Percentiles rank a stretch among this genome's conserved stretches.
phyloP scores from a whole-genome alignment of 345 rosid species.

The Microcos paniculata region DNA sequence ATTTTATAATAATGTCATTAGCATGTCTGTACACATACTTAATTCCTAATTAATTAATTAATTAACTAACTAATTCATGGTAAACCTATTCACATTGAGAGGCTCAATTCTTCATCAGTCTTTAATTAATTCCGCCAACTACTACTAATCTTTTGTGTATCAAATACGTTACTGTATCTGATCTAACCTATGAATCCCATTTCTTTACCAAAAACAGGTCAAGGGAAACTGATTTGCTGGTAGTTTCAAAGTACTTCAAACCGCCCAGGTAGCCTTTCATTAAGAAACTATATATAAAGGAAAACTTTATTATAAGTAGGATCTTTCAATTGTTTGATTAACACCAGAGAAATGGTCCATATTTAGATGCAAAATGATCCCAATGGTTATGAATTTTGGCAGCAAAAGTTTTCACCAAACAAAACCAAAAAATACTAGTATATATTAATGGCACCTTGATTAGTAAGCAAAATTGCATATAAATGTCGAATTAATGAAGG shows the following conservation, averaged over 20 bases:
- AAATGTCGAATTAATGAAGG: background rate
- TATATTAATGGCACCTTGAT: too few relatives aligned
- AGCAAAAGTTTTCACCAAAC: background rate
- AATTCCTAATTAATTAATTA: too few relatives aligned
- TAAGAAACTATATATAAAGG: background rate
- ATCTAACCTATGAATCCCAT: background rate
- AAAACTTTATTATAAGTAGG: background rate
- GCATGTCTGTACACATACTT: too few relatives aligned
- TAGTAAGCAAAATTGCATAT: background rate
- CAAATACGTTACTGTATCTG: slow-evolving; percentile 7
- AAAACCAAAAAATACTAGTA: background rate
- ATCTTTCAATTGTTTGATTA: background rate
- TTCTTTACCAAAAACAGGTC: background rate
- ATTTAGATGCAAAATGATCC: background rate
- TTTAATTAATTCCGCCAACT: background rate
- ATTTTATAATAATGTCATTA: background rate
- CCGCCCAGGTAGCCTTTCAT: too few relatives aligned
- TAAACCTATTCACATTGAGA: slow-evolving; percentile 11
- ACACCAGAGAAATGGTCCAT: background rate
- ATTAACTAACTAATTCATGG: background rate
- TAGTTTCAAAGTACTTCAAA: background rate
- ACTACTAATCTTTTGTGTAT: slow-evolving; percentile 2
- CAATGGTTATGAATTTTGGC: background rate
- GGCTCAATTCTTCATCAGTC: background rate
- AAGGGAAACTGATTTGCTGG: background rate